Conservation (phyloP, 2,329 filamentous ascomycete genomes). For the Alternaria tenuissima region DNA sequence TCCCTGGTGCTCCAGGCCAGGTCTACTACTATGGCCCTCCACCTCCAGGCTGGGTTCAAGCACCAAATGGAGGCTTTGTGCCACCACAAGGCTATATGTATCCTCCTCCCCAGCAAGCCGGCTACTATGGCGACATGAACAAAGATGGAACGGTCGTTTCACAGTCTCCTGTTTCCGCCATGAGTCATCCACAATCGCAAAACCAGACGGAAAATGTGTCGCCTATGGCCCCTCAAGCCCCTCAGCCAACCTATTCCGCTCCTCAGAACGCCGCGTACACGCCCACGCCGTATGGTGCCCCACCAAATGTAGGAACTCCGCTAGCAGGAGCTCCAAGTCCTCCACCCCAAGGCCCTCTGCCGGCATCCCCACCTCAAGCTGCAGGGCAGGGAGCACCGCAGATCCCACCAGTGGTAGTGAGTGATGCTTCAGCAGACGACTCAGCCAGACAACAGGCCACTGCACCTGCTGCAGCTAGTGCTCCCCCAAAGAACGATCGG, state of each 20-base stretch:
- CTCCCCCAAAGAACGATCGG: slow-evolving; percentile 21
- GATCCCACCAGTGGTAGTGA: slow-evolving; percentile 2
- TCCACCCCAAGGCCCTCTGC: slow-evolving; percentile 10
- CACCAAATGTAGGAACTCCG: neutral
- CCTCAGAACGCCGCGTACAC: slow-evolving; percentile 4
- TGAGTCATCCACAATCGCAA: slow-evolving; percentile 1
- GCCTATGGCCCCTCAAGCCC: slow-evolving; percentile 18
- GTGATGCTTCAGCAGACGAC: slow-evolving; percentile 4
- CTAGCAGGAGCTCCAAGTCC: neutral
- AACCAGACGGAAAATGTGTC: slow-evolving; percentile 13
- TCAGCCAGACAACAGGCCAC: neutral
- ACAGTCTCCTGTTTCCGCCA: slow-evolving; percentile 13
- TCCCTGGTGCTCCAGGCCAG: slow-evolving; percentile 25
- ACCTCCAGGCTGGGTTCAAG: slow-evolving; percentile 30
- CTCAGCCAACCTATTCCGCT: slow-evolving; percentile 22
- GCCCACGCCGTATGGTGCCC: slow-evolving; percentile 1
- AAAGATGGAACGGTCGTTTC: slow-evolving; percentile 26
- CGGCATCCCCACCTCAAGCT: slow-evolving; percentile 11
- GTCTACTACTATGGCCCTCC: slow-evolving; percentile 37
- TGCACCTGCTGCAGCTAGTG: slow-evolving; percentile 11
- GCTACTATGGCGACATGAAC: slow-evolving; percentile 24
- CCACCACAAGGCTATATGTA: slow-evolving; percentile 30
- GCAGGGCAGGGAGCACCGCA: slow-evolving; percentile 4
- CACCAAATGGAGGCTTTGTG: slow-evolving; percentile 28
- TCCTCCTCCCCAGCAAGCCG: slow-evolving; percentile 20